A percentile compares a stretch with the other conserved stretches of the same genome.
These are phyloP conservation scores for Sungouiella thailandica DNA, from an alignment of 805 yeast species.

Conservation along the genomic window DNA sequence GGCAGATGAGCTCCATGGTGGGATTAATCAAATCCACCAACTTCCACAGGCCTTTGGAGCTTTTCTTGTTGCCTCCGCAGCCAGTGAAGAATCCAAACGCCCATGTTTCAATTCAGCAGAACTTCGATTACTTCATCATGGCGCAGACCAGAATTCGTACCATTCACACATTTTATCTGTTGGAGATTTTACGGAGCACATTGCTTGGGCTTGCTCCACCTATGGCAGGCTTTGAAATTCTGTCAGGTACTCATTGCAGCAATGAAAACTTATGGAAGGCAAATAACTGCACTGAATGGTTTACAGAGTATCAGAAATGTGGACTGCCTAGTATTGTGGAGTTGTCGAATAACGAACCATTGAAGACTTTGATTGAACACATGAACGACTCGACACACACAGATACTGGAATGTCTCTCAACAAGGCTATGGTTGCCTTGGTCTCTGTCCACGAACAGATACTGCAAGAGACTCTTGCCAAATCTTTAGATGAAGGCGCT, in stretches of 20 bases:
- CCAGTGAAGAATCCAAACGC: conserved; percentile 18
- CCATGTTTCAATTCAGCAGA: conserved; percentile 28
- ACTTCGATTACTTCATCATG: conserved; percentile 48
- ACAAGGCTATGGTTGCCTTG: conserved; percentile 51
- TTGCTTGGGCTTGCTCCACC: conserved; percentile 40
- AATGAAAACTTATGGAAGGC: conserved; percentile 59
- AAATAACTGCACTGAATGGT: conserved; percentile 49
- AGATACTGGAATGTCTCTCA: conserved; percentile 39
- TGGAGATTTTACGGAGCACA: conserved; percentile 44
- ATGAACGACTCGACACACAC: conserved; percentile 34
- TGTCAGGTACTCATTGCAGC: conserved; percentile 62
- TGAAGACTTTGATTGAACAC: conserved; percentile 42
- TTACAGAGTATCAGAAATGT: conserved; percentile 14
- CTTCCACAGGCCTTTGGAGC: conserved; percentile 46
- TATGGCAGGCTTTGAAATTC: conserved; percentile 37
- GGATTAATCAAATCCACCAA: conserved; percentile 50
- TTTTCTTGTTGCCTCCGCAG: conserved; percentile 16
- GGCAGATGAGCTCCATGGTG: conserved; percentile 50
- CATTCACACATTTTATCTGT: conserved; percentile 45
- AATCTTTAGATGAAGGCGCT: conserved; percentile 5
- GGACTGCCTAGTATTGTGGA: conserved; percentile 36
- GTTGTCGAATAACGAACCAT: conserved; percentile 51
- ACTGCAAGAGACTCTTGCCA: conserved; percentile 33
- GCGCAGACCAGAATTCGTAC: conserved; percentile 56
- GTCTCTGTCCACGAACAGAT: conserved; percentile 66